These are phyloP conservation scores for Bimuria novae-zelandiae DNA, from an alignment of 2,329 filamentous ascomycete species.

Conservation along the genomic window DNA sequence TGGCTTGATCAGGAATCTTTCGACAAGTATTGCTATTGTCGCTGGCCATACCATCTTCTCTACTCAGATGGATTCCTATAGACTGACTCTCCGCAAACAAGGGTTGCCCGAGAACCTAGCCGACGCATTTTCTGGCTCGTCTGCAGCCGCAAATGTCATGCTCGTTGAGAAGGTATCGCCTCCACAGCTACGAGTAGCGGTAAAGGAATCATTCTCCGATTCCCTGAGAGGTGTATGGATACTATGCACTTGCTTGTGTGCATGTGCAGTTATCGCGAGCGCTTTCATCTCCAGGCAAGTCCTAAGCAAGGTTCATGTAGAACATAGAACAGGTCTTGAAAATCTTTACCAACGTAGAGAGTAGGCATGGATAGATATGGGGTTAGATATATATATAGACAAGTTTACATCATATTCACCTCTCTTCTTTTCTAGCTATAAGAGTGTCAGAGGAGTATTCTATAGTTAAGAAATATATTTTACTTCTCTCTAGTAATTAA, in stretches of 20 bases:
- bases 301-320: conserved; percentile 43
- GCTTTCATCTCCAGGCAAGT: conserved; percentile 39
- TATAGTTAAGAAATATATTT: too few species aligned
- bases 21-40: conserved; percentile 50
- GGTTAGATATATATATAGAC: too few species aligned
- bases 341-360: conserved; percentile 11
- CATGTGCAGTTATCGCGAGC: conserved; percentile 33
- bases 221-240: conserved; percentile 48
- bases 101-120: conserved; percentile 55
- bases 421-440: too few species aligned
- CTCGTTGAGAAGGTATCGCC: conserved; percentile 54
- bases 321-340: conserved; percentile 49
- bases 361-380: neutral
- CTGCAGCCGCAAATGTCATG: conserved; percentile 61
- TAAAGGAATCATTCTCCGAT: conserved; percentile 43
- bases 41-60: conserved; percentile 52
- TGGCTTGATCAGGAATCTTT: conserved; percentile 47
- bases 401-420: too few species aligned
- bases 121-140: conserved; percentile 55
- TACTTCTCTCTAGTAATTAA: too few species aligned
- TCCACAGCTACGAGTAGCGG: conserved; percentile 44
- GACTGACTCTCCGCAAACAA: conserved; percentile 47
- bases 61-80: conserved; percentile 61
- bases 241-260: conserved; percentile 44
- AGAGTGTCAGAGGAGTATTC: too few species aligned